A percentile compares a stretch with the other conserved stretches of the same genome.
phyloP scores from a whole-genome alignment of 2,329 filamentous ascomycete genomes.

The Penicillium sp. region DNA sequence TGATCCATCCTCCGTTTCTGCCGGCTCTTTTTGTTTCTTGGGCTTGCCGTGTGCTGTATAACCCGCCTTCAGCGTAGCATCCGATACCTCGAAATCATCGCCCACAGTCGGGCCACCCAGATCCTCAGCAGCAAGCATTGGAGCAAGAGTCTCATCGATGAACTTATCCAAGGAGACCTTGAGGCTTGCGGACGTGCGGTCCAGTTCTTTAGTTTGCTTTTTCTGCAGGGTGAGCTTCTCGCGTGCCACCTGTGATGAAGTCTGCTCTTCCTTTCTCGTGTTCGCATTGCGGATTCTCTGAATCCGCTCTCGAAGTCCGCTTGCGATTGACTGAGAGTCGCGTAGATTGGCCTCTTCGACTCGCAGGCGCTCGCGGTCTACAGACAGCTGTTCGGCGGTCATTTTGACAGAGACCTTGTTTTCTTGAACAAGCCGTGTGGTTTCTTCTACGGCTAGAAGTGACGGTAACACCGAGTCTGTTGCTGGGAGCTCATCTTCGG shows the following conservation, averaged over 20 bases:
- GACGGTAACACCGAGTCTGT: slow-evolving; percentile 67
- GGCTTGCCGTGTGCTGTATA: slow-evolving; percentile 53
- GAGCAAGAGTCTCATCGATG: slow-evolving; percentile 66
- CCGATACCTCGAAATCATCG: slow-evolving; percentile 64
- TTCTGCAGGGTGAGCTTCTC: slow-evolving; percentile 63
- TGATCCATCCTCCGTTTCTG: slow-evolving; percentile 31
- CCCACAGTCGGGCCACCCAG: slow-evolving; percentile 80
- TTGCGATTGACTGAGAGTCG: slow-evolving; percentile 48
- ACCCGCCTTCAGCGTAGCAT: slow-evolving; percentile 53
- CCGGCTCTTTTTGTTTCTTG: slow-evolving; percentile 36
- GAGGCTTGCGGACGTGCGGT: slow-evolving; percentile 59
- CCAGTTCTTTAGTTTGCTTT: slow-evolving; percentile 59
- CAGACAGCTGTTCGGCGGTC: slow-evolving; percentile 41
- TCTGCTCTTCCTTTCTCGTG: slow-evolving; percentile 57
- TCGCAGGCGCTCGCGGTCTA: slow-evolving; percentile 41
- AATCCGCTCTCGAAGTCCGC: slow-evolving; percentile 58
- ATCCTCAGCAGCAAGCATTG: slow-evolving; percentile 79
- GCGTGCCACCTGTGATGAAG: slow-evolving; percentile 59
- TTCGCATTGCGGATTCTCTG: slow-evolving; percentile 58
- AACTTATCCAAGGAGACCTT: slow-evolving; percentile 67
- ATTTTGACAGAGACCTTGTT: slow-evolving; percentile 58
- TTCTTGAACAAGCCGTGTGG: slow-evolving; percentile 62
- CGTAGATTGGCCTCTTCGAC: slow-evolving; percentile 47
- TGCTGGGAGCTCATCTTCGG: slow-evolving; percentile 64
- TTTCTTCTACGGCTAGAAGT: slow-evolving; percentile 67